These are phyloP conservation scores for Hondaea fermentalgiana DNA, from an alignment of 108 stramenopile genomes.

Conservation along the genomic window DNA sequence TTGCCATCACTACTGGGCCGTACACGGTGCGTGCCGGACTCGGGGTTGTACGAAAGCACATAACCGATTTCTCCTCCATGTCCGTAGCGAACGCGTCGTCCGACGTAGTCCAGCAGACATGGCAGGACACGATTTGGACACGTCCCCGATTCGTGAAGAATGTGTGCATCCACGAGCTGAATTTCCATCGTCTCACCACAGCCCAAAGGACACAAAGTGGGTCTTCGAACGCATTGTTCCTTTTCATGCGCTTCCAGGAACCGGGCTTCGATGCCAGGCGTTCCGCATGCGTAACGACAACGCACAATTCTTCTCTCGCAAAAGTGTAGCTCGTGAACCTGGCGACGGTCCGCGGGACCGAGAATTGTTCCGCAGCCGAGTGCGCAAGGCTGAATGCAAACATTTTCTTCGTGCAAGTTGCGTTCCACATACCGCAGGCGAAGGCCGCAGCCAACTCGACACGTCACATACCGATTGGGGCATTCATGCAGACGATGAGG, in stretches of 20 bases:
- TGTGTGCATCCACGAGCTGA: not conserved
- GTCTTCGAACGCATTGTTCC: not conserved
- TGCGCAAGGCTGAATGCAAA: not conserved
- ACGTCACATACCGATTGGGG: not conserved
- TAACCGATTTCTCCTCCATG: not conserved
- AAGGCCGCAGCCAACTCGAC: not conserved
- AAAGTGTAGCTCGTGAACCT: not conserved
- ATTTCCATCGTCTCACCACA: not conserved
- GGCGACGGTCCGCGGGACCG: not conserved
- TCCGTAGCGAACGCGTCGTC: not conserved
- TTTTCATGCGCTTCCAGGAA: not conserved
- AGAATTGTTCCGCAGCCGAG: not conserved
- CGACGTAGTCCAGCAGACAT: not conserved
- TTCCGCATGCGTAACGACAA: not conserved
- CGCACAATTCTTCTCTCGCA: not conserved
- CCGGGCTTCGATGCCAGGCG: not conserved
- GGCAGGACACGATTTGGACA: not conserved
- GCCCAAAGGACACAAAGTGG: not conserved
- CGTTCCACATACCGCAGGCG: not conserved
- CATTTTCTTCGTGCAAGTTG: not conserved
- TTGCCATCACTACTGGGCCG: not conserved
- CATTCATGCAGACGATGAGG: not conserved
- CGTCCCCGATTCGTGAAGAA: not conserved
- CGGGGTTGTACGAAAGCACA: not conserved
- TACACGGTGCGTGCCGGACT: not conserved